Evolutionary conservation across 495 filamentous ascomycete genomes (phyloP).

Genomic region (Extremus antarcticus): DNA sequence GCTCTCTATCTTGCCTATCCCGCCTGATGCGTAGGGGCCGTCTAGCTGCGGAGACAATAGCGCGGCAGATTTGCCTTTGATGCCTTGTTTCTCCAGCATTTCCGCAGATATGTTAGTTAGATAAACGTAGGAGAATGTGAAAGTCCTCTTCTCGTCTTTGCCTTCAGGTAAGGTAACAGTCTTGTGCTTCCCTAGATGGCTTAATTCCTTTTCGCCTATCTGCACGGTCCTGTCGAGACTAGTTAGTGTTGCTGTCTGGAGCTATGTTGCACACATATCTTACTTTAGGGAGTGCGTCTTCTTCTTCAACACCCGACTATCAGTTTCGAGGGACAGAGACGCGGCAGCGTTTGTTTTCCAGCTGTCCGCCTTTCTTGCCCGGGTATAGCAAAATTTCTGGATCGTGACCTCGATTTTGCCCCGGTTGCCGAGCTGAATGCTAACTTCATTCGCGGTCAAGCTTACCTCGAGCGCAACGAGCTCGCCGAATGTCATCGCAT

Average conservation of each 20-base stretch:
- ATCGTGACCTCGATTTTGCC: constrained; percentile 4
- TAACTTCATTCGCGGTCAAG: neutral
- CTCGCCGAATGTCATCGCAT: neutral
- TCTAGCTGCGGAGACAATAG: too few relatives aligned
- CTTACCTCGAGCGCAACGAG: neutral
- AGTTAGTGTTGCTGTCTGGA: too few relatives aligned
- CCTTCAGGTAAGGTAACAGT: too few relatives aligned
- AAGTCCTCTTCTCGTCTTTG: neutral
- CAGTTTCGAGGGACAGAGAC: neutral
- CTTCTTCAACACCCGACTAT: neutral
- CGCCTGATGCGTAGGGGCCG: too few relatives aligned
- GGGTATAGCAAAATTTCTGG: neutral
- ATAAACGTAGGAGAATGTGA: neutral
- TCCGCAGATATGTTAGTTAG: neutral
- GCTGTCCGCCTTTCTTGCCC: neutral
- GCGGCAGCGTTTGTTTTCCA: neutral
- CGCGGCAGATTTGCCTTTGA: neutral
- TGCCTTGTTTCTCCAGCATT: neutral
- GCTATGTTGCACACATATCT: neutral
- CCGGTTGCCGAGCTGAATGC: neutral
- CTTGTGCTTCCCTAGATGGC: too few relatives aligned
- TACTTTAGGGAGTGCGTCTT: constrained; percentile 4
- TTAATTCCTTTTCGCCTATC: too few relatives aligned
- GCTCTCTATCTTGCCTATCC: too few relatives aligned
- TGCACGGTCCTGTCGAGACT: too few relatives aligned